phyloP scores from a whole-genome alignment of 345 rosid genomes.

The Eucalyptus cladocalyx region DNA sequence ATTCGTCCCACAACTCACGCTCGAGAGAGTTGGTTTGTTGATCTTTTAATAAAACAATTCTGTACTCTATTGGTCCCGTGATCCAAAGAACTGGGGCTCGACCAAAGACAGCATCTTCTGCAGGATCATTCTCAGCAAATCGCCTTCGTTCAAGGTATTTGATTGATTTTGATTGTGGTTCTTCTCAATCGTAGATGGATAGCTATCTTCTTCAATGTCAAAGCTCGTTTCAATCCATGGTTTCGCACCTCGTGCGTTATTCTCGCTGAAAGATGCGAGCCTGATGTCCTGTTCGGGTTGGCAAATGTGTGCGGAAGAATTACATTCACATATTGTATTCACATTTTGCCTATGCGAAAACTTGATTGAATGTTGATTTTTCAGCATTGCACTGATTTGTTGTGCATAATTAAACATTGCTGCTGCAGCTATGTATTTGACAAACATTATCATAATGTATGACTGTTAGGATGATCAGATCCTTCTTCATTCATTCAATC shows the following conservation, averaged over 20 bases:
- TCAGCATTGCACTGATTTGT: not conserved
- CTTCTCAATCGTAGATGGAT: not conserved
- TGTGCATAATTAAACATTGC: not conserved
- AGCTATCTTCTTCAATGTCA: not conserved
- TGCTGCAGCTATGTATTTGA: too few relatives aligned
- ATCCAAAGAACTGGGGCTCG: not conserved
- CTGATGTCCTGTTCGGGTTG: not conserved
- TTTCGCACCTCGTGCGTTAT: not conserved
- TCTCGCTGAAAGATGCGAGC: not conserved
- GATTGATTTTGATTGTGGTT: not conserved
- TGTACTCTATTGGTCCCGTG: not conserved
- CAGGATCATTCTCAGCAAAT: not conserved
- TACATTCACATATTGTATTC: not conserved
- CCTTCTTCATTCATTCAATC: not conserved
- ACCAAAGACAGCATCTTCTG: not conserved
- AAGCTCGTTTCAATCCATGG: not conserved
- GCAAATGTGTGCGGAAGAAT: not conserved
- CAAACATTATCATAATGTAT: not conserved
- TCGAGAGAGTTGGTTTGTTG: not conserved
- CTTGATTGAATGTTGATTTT: not conserved
- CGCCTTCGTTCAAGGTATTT: accelerated
- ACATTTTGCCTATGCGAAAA: too few relatives aligned
- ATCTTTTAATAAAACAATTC: too few relatives aligned
- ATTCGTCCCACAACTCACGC: not conserved
- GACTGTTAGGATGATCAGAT: not conserved